Percentiles rank a stretch among this genome's conserved stretches.
phyloP scores from a whole-genome alignment of 257 asterid genomes.

The Henckelia pumila region DNA sequence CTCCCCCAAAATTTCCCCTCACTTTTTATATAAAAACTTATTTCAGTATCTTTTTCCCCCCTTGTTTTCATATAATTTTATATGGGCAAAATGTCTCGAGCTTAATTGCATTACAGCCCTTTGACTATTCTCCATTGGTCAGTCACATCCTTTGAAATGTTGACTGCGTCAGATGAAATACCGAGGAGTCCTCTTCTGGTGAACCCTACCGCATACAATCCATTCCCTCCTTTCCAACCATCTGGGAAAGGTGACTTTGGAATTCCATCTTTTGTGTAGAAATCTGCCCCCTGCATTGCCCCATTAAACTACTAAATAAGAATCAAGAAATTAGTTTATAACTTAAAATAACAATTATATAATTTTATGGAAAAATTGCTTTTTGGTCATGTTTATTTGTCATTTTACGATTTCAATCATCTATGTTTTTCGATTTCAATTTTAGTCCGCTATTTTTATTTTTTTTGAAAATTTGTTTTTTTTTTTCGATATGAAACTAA shows the following conservation, averaged over 20 bases:
- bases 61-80: no score
- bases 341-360: not conserved
- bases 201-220: conserved; percentile 84
- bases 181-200: conserved; percentile 85
- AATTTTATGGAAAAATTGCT: no score
- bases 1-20: not conserved
- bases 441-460: no score
- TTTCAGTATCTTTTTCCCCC: no score
- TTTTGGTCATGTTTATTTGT: no score
- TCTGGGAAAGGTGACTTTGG: conserved; percentile 72
- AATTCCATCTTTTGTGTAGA: conserved; percentile 78
- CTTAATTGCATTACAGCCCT: not conserved
- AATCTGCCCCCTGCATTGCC: conserved; percentile 52
- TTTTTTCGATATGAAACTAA: no score
- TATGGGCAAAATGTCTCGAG: not conserved
- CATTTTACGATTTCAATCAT: no score
- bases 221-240: conserved; percentile 87
- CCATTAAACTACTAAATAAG: not conserved
- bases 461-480: no score
- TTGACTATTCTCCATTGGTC: conserved; percentile 46
- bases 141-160: conserved; percentile 54
- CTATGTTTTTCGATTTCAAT: no score
- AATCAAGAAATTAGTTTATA: not conserved
- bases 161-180: conserved; percentile 64
- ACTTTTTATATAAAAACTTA: not conserved